A percentile compares a stretch with the other conserved stretches of the same genome.
These are phyloP conservation scores for Ballota nigra DNA, from an alignment of 257 asterid genomes.

Conservation along the genomic window DNA sequence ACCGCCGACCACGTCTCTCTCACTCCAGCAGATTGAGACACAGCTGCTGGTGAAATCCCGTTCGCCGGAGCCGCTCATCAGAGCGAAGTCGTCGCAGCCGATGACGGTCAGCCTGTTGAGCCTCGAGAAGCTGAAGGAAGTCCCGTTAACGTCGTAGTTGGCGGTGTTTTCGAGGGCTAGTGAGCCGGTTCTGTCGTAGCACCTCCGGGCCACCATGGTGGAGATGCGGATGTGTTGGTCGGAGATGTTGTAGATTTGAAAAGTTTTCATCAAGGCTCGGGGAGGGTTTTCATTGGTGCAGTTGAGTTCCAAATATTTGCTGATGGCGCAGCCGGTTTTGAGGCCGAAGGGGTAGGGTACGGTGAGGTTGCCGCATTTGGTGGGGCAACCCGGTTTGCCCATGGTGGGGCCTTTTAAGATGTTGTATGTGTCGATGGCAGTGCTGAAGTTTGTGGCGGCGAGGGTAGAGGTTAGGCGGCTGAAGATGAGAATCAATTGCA, in stretches of 20 bases:
- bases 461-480: constrained; percentile 6
- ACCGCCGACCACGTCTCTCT: constrained; percentile 42
- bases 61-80: constrained; percentile 20
- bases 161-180: background rate
- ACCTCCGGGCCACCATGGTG: constrained; percentile 37
- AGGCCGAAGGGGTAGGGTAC: constrained; percentile 68
- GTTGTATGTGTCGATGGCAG: constrained; percentile 28
- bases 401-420: constrained; percentile 29
- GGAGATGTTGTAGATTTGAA: too few relatives aligned
- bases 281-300: too few relatives aligned
- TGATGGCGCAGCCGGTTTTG: constrained; percentile 39
- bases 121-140: constrained; percentile 50
- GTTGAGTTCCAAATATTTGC: constrained; percentile 22
- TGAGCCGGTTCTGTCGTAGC: constrained; percentile 39
- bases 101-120: constrained; percentile 47
- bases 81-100: constrained; percentile 63
- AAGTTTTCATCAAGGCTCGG: too few relatives aligned
- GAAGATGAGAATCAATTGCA: constrained; percentile 10
- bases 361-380: too few relatives aligned
- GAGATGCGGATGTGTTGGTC: too few relatives aligned
- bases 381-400: constrained; percentile 39
- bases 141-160: constrained; percentile 18
- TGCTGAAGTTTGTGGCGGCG: constrained; percentile 3
- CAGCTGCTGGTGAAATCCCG: constrained; percentile 50
- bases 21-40: constrained; percentile 34